These are phyloP conservation scores for Dendrobium chrysotoxum DNA, from an alignment of 106 monocot species.

Conservation along the genomic window DNA sequence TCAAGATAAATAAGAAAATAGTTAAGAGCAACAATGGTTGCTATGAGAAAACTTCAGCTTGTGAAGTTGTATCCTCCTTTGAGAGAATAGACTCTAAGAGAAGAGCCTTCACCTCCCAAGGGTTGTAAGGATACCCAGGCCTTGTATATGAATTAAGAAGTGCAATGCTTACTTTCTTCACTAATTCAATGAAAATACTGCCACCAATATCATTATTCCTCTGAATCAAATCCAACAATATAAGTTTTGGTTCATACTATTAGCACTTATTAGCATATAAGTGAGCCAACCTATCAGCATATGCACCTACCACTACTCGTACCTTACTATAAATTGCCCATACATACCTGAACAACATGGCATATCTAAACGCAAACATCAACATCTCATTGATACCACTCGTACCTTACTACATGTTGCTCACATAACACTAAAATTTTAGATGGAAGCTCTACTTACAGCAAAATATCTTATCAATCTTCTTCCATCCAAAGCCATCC, in stretches of 20 bases:
- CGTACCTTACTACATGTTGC: no score
- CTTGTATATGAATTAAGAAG: slow-evolving; percentile 84
- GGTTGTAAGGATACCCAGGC: slow-evolving; percentile 40
- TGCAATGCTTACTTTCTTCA: slow-evolving; percentile 76
- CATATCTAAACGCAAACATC: no score
- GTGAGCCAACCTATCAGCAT: no score
- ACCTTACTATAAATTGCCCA: no score
- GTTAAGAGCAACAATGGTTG: slow-evolving; percentile 34
- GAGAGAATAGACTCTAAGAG: slow-evolving; percentile 73
- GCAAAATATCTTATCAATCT: no score
- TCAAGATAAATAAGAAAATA: background rate
- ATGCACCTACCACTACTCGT: no score
- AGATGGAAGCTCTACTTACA: no score
- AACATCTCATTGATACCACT: no score
- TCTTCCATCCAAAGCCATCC: no score
- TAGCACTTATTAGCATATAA: no score
- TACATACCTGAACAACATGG: no score
- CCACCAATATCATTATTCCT: slow-evolving; percentile 62
- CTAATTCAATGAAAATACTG: slow-evolving; percentile 51
- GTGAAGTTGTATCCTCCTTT: slow-evolving; percentile 48
- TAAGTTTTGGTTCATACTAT: slow-evolving; percentile 61
- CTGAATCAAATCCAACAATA: slow-evolving; percentile 62
- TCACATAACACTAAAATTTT: no score
- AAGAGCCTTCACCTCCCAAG: slow-evolving; percentile 88
- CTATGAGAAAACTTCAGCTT: slow-evolving; percentile 48